Evolutionary conservation across 2,329 filamentous ascomycete genomes (phyloP), one percentile per base, ranked within the genome.

Genomic region (Colletotrichum camelliae): DNA sequence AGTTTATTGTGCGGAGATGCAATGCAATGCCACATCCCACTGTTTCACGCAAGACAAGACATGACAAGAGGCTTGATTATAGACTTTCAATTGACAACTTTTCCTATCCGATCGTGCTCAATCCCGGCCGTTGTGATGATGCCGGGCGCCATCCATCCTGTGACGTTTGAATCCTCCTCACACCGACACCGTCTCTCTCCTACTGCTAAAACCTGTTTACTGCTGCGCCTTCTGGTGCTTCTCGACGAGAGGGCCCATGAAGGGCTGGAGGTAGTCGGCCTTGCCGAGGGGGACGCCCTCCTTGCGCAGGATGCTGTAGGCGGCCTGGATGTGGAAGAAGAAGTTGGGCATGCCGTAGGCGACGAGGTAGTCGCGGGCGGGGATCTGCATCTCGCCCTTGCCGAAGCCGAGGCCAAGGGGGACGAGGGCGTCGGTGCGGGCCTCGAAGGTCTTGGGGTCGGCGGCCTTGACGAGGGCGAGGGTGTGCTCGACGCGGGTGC

Each of bases 261-360:
- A 76, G 37, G 74, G 71, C 12, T 12, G 12, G 31, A 92, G 78
- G 78, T 86, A 93, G 79, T 93, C 90, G 39, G 79, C 62, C 82
- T 92, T 92, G 3, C 90, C 90, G 16, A 93, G n/a, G 0, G 87
- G 86, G 31, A 93, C 89, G 0, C 91, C 91, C 81, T 89, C 86
- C 62, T 85, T 85, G 58, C 92, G 84, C 79, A 93, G 80, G 67
- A 93, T 89, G 3, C 83, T 85, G 81, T 93, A 93, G 12, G 90
- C 88, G 16, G 87, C 90, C 13, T 85, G 86, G 13, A 89, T 74
- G 77, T 93, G 92, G 77, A 93, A 93, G 81, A 87, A 92, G 78
- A 92, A 88, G 79, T 93, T 92, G 4, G 91, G 90, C 29, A 92
- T 80, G 4, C 83, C 85, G 80, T 86, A 88, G 6, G 81, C 80